These are phyloP conservation scores for Coccomyxa sp. DNA, from an alignment of 139 green algal genomes.

Conservation along the genomic window DNA sequence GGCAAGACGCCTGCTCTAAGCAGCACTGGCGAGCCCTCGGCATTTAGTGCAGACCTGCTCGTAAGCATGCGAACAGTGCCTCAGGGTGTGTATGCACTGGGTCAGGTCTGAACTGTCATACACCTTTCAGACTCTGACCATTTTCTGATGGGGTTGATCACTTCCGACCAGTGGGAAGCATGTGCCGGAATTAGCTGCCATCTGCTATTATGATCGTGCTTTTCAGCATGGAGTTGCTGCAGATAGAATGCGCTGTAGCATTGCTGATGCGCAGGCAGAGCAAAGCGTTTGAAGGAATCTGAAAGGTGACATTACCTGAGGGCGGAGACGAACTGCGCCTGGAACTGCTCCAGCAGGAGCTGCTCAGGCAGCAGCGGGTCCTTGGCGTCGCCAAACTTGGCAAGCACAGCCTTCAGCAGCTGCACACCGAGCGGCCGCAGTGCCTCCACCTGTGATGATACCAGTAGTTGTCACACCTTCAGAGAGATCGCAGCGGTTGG, in stretches of 20 bases:
- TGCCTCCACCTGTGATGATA: conserved; percentile 32
- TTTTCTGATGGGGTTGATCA: neutral
- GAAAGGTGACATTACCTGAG: conserved; percentile 33
- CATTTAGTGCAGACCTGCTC: no score
- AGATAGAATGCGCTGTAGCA: no score
- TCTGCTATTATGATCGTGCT: neutral
- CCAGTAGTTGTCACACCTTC: no score
- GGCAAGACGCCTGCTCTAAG: no score
- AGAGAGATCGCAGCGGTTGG: no score
- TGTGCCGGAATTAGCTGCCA: neutral
- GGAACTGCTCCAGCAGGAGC: conserved; percentile 73
- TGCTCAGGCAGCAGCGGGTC: conserved; percentile 52
- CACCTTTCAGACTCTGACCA: neutral
- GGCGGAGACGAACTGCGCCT: conserved; percentile 74
- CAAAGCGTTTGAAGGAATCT: neutral
- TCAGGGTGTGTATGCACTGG: no score
- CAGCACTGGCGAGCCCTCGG: no score
- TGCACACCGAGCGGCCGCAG: conserved; percentile 55
- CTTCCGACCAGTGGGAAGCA: neutral
- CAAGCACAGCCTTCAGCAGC: conserved; percentile 30
- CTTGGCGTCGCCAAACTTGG: conserved; percentile 41
- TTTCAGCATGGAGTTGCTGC: neutral
- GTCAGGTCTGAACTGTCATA: no score
- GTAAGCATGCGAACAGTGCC: no score
- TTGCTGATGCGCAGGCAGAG: neutral